phyloP scores from a whole-genome alignment of 352 stramenopile species.

The Globisporangium orthogonon region DNA sequence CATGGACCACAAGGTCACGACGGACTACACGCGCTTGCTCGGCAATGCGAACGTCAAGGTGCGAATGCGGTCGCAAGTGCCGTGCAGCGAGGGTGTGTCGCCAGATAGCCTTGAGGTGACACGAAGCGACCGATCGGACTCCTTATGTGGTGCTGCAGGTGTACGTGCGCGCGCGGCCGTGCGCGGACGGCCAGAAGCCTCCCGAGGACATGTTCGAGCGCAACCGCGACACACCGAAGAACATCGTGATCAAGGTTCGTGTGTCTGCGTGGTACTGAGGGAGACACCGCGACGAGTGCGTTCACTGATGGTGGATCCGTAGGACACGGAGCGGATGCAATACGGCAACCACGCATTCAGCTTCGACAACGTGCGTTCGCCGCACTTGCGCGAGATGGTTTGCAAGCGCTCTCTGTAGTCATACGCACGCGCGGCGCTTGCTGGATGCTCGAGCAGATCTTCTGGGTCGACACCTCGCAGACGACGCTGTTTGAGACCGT shows the following conservation, averaged over 20 bases:
- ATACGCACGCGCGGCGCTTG: background rate
- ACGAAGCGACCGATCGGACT: background rate
- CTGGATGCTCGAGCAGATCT: slow-evolving; percentile 33
- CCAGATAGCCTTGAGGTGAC: background rate
- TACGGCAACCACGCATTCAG: slow-evolving; percentile 85
- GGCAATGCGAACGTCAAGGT: slow-evolving; percentile 80
- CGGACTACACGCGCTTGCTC: slow-evolving; percentile 75
- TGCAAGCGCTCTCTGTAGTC: no score
- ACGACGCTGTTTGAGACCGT: slow-evolving; percentile 66
- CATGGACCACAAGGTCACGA: slow-evolving; percentile 86
- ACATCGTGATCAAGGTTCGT: slow-evolving; percentile 76
- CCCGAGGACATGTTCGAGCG: slow-evolving; percentile 83
- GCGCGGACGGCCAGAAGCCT: slow-evolving; percentile 54
- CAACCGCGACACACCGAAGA: slow-evolving; percentile 65
- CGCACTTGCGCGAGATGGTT: background rate
- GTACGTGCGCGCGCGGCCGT: slow-evolving; percentile 75
- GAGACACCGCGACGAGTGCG: background rate
- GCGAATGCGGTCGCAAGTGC: background rate
- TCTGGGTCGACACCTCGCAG: slow-evolving; percentile 79
- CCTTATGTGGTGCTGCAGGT: slow-evolving; percentile 20
- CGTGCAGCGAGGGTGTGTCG: background rate
- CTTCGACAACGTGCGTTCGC: slow-evolving; percentile 69
- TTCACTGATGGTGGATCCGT: background rate
- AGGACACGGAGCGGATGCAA: slow-evolving; percentile 81
- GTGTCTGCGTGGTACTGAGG: background rate